These are phyloP conservation scores for Wickerhamomyces subpelliculosus DNA, from an alignment of 805 yeast genomes.

Conservation along the genomic window DNA sequence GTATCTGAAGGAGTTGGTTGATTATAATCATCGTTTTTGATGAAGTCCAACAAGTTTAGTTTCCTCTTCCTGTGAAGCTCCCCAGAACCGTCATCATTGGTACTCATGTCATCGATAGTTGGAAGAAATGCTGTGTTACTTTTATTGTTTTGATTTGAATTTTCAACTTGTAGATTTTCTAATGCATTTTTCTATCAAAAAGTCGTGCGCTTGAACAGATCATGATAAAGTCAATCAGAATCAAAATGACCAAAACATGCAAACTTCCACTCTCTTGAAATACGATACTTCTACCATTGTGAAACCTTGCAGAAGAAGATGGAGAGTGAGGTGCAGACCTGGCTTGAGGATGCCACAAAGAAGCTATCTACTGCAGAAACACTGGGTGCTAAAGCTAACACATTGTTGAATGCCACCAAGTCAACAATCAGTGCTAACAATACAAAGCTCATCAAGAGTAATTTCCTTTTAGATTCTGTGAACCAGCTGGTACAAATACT, in stretches of 20 bases:
- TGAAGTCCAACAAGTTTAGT: slow-evolving; percentile 6
- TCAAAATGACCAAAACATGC: too few relatives aligned
- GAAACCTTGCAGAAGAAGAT: not conserved
- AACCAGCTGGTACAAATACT: slow-evolving; percentile 41
- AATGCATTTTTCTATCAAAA: too few relatives aligned
- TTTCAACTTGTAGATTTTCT: too few relatives aligned
- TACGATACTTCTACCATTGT: too few relatives aligned
- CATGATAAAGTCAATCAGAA: too few relatives aligned
- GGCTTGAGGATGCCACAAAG: slow-evolving; percentile 41
- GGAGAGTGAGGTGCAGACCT: slow-evolving; percentile 14
- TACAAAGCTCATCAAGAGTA: slow-evolving; percentile 33
- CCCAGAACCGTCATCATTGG: not conserved
- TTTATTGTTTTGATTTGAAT: not conserved
- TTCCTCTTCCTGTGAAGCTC: slow-evolving; percentile 1
- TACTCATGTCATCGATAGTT: not conserved
- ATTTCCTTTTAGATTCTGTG: slow-evolving; percentile 38
- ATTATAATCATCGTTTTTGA: slow-evolving; percentile 6
- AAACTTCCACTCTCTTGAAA: too few relatives aligned
- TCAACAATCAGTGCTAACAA: slow-evolving; percentile 34
- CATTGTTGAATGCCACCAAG: slow-evolving; percentile 28
- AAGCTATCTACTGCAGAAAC: slow-evolving; percentile 43
- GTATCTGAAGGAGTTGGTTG: not conserved
- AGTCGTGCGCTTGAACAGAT: too few relatives aligned
- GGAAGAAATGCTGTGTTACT: not conserved
- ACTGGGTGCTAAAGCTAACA: slow-evolving; percentile 45